Evolutionary conservation across 495 filamentous ascomycete genomes (phyloP), one percentile per base, ranked within the genome.

Genomic region (Penicillium pulvis): DNA sequence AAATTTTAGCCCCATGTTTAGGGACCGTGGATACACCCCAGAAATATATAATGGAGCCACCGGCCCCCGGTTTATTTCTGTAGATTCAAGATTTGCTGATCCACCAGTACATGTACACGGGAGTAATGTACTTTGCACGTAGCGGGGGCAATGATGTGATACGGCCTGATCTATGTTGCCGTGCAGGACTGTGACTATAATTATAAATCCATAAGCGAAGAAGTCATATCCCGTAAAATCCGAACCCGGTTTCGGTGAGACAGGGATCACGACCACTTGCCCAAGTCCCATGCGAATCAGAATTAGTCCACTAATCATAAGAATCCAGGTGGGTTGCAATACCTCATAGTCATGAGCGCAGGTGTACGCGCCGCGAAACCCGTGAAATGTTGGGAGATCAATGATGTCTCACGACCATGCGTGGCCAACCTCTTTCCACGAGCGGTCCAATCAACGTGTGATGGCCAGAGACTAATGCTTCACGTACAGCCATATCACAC

Each of bases 381-480:
- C 14, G 39, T 17, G 39, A 20, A 31, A 41, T 41, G 14, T 41
- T 41, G 16, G 16, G 16, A 41, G 14, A 41, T 41, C 39, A 36
- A 36, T 8, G 45, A 28, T 47, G 45, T 47, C 45, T 47, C 45
- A 47, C 45, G 45, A 47, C 45, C 45, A 47, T 28, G 45, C 45
- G 45, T 47, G 9, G 45, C 8, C 45, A 47, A 47, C 24, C 45
- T 19, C 23, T 56, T 45, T 47, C 49, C 31, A 41, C 23, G 23
- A 28, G 33, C 26, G n/a, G 16, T 16, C 58, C 58, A 60, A 60
- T 60, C 45, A 52, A 16, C 6, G 39, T 23, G 19, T 28, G 26
- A 49, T n/a, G 36, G 46, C 36, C 53, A 39, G 45, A 49, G 31
- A 51, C 59, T 61, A 61, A 50, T 61, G 59, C 59, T 57, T 48